These are phyloP conservation scores for Multifurca ochricompacta DNA, from an alignment of 768 basidiomycete genomes.

Conservation along the genomic window DNA sequence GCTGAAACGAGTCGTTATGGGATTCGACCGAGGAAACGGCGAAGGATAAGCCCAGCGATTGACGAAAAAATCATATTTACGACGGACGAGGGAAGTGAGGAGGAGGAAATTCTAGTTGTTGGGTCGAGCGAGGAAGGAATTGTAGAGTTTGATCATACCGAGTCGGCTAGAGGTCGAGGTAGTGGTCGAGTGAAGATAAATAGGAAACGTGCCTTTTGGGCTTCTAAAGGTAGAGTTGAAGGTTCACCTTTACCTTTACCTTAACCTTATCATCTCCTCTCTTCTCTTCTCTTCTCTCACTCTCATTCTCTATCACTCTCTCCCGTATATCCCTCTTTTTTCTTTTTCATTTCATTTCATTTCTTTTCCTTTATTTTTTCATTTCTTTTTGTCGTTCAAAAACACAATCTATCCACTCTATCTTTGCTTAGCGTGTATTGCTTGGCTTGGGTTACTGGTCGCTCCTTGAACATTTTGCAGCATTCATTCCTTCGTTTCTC, in stretches of 20 bases:
- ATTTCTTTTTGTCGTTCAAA: not conserved
- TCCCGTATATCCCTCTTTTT: not conserved
- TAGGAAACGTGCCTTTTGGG: slow-evolving; percentile 47
- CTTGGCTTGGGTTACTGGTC: slow-evolving; percentile 10
- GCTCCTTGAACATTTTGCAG: slow-evolving; percentile 7
- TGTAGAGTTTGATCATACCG: not conserved
- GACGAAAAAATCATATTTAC: slow-evolving; percentile 43
- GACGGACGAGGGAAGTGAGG: slow-evolving; percentile 36
- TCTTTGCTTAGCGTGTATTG: no score
- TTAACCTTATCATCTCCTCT: slow-evolving; percentile 1
- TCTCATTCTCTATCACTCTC: not conserved
- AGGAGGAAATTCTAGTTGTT: slow-evolving; percentile 22
- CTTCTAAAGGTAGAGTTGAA: slow-evolving; percentile 37
- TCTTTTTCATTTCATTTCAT: slow-evolving; percentile 2
- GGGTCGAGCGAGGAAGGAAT: slow-evolving; percentile 6
- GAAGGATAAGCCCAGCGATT: slow-evolving; percentile 31
- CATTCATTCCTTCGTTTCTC: slow-evolving; percentile 1
- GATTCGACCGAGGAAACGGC: slow-evolving; percentile 40
- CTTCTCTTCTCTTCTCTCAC: slow-evolving; percentile 2
- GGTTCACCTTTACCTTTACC: not conserved
- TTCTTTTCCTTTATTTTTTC: slow-evolving; percentile 5
- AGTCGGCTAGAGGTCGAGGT: slow-evolving; percentile 24
- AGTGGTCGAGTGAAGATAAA: slow-evolving; percentile 26
- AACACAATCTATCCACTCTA: not conserved
- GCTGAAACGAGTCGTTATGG: slow-evolving; percentile 38